Base-by-base conservation (phyloP, 345 rosid species). In the Salix purpurea region DNA sequence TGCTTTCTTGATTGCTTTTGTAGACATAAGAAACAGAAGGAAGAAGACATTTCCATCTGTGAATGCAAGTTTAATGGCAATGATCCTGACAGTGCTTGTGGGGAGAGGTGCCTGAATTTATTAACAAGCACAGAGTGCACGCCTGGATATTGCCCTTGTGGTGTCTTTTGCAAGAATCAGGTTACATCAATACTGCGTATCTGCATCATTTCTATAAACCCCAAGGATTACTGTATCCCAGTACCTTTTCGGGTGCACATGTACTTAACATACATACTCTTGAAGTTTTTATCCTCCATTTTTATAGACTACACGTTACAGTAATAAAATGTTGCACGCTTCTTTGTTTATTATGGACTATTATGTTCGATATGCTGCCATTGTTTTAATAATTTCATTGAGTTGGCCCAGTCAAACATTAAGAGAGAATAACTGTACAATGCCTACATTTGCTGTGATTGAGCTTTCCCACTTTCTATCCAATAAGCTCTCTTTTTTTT, bases 41-140 rank as follows among this genome's bases (percentile, higher is more conserved):
- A 96, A 74, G 98, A 96, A 84, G 99, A 96, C 77, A 90, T 92
- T 75, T 92, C 97, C 37, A 84, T 91, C 48, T 96, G 98, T 4
- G 95, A 84, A 52, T 92, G 98, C 87, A 92, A 83, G 84, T 87
- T 87, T 78, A 88, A 90, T 87, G 84, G 81, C 21, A 85, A 85
- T 77, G 90, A 89, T 73, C 92, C 88, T 74, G 94, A 89, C 61
- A 92, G 91, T 84, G 87, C 97, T 0, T 96, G 98, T 76, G 97
- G 94, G 3, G 98, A 96, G 77, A 84, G 91, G 74, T 96, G 99
- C 80, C 80, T 88, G 86, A 96, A 96, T 86, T 88, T 90, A 32
- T 80, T 96, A 46, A 96, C 99, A 1, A 90, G 96, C 80, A 93
- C 97, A 0, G 99, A 96, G 80, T 96, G 99, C 77, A 92, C 98